Base-by-base conservation (phyloP, 106 monocot species). In the Dioscorea zingiberensis region DNA sequence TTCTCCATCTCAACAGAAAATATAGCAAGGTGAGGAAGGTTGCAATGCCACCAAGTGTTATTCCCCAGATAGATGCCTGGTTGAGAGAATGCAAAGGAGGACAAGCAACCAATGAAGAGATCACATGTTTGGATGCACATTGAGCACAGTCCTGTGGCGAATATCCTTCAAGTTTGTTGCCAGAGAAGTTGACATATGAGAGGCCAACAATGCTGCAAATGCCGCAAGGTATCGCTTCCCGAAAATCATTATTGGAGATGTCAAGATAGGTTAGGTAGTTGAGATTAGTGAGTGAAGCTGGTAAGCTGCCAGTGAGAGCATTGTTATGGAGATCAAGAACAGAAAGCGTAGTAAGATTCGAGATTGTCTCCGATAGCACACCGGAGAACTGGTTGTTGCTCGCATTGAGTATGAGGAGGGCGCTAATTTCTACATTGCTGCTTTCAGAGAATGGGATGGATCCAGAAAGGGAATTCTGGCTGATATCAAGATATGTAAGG, bases 311-410 rank as follows among this genome's bases (percentile, higher is more conserved):
- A 55, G 63, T 72, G 55, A 95, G 73, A 22, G 46, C 63, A 64
- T 95, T 95, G 74, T 79, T 79, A 53, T 91, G 91, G 72, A 95
- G 85, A 59, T 95, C 95, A 56, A 95, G 85, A 68, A 83, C 63
- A 28, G 91, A 44, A 53, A 95, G 62, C 1, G 91, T 83, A 22
- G 95, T 85, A 30, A 95, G 79, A 47, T 88, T 91, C 0, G 83
- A 94, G 28, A 94, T 21, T n/a, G 69, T 71, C 10, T 72, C 72
- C 4, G 53, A 27, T 23, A 95, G 64, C 29, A 55, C 47, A 53
- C 95, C 85, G 11, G 83, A 78, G 71, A 95, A 83, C 25, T 74
- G 64, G 74, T 95, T 95, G 46, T 88, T 88, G 69, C 95, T 95
- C 13, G 76, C 91, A 71, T 95, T 95, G 54, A 95, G 70, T 46